Base-by-base conservation (phyloP, 2,329 filamentous ascomycete genomes). In the Lomentospora prolificans region DNA sequence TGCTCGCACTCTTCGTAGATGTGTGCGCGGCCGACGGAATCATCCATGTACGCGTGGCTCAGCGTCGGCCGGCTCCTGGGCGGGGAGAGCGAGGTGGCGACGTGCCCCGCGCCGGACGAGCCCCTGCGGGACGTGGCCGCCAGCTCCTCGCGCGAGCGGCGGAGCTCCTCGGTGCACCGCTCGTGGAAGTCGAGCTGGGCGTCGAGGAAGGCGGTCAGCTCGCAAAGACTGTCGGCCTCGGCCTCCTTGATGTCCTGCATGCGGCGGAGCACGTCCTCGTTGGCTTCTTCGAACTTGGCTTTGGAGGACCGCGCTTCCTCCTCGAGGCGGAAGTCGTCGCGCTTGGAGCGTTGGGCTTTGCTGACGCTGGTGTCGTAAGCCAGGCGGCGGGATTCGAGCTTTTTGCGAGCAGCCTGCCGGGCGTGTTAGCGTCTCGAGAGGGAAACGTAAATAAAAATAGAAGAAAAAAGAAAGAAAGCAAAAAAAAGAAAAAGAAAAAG, bases 181-280 rank as follows among this genome's bases (percentile, higher is more conserved):
- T 97, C 92, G 67, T 96, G 88, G 72, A 94, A 96, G 60, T 87
- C 86, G 57, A 97, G 78, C 72, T 97, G 88, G 41, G 89, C 87
- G 59, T 97, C 91, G 53, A 97, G 74, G 68, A 97, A 95, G 17
- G 82, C 75, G 3, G 84, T 84, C 57, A 97, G 75, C 65, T 96
- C 90, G 51, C 80, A 77, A 44, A 96, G 81, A 64, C 85, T 90
- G 60, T 97, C 92, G 46, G 77, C 78, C 70, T 97, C 92, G 22
- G 89, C 82, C 64, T 96, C 91, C 73, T 94, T 92, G 72, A 97
- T 95, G 66, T 97, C 92, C 70, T 95, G 84, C 94, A 97, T 97
- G 56, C 92, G 82, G 58, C 92, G 83, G 63, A 86, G 80, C 55
- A 97, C 91, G 64, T 97, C 92, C 66, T 97, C 92, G 66, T 82